Percentiles rank a stretch among this genome's conserved stretches.
Evolutionary conservation across 139 green algal genomes (phyloP).

Genomic region (Trebouxia sp.): DNA sequence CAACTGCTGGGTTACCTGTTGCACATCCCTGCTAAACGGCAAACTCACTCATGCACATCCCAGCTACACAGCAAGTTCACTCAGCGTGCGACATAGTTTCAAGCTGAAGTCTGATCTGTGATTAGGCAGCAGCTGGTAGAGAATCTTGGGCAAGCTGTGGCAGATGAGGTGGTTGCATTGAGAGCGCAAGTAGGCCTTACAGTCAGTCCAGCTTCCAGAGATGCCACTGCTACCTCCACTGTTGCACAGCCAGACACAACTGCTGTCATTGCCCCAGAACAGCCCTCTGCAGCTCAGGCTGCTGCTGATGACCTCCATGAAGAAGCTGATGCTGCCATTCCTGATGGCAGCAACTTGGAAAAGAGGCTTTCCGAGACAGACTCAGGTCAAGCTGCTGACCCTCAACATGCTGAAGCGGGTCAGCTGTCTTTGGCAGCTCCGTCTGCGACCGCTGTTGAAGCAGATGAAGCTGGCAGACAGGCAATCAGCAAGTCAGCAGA

Average conservation of each 20-base stretch:
- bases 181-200: neutral
- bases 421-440: no score
- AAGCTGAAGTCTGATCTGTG: neutral
- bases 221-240: neutral
- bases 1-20: no score
- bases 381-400: no score
- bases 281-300: neutral
- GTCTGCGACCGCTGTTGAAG: neutral
- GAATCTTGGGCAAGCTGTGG: neutral
- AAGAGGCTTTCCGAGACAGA: neutral
- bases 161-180: slow-evolving; percentile 1
- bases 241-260: neutral
- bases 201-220: neutral
- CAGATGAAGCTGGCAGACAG: neutral
- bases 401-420: no score
- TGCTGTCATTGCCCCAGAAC: neutral
- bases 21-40: no score
- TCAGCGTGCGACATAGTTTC: neutral
- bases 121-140: slow-evolving; percentile 22
- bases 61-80: neutral
- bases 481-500: no score
- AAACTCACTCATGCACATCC: neutral
- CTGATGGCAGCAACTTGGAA: neutral
- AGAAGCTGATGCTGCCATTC: slow-evolving; percentile 5
- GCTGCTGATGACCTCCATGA: neutral